Conservation (phyloP, 208 protist genomes). For the Leishmania tropica region DNA sequence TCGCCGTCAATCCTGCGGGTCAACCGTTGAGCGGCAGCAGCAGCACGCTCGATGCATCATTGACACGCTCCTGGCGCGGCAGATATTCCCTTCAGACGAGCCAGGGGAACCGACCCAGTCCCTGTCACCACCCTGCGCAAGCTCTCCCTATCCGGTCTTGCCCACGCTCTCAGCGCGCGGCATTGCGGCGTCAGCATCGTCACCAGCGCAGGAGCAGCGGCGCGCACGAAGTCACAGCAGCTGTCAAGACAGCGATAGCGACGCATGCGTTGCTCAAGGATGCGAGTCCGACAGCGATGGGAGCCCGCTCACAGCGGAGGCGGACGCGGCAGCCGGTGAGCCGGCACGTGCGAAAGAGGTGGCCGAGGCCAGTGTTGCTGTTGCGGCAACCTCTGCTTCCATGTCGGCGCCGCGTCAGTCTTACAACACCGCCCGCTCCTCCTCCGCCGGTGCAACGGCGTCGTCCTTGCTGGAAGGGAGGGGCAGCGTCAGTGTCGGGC, state of each 20-base stretch:
- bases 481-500: not conserved
- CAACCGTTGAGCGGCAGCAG: not conserved
- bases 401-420: not conserved
- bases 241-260: not conserved
- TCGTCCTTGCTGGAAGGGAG: slow-evolving; percentile 3
- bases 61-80: slow-evolving; percentile 23
- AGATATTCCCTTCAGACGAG: slow-evolving; percentile 13
- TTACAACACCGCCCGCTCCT: not conserved
- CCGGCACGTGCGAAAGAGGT: not conserved
- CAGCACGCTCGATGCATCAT: slow-evolving; percentile 23
- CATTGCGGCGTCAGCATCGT: not conserved
- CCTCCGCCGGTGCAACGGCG: slow-evolving; percentile 9
- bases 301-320: not conserved
- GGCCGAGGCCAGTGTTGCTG: not conserved
- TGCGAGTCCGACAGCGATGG: not conserved
- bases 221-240: not conserved
- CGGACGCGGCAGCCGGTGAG: not conserved
- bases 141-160: slow-evolving; percentile 15
- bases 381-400: not conserved
- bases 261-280: no score
- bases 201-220: not conserved
- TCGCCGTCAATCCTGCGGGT: no score
- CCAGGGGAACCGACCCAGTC: not conserved
- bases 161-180: slow-evolving; percentile 15
- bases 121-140: not conserved